A percentile compares a stretch with the other conserved stretches of the same genome.
phyloP scores from a whole-genome alignment of 768 basidiomycete species.

The Tricholoma furcatifolium region DNA sequence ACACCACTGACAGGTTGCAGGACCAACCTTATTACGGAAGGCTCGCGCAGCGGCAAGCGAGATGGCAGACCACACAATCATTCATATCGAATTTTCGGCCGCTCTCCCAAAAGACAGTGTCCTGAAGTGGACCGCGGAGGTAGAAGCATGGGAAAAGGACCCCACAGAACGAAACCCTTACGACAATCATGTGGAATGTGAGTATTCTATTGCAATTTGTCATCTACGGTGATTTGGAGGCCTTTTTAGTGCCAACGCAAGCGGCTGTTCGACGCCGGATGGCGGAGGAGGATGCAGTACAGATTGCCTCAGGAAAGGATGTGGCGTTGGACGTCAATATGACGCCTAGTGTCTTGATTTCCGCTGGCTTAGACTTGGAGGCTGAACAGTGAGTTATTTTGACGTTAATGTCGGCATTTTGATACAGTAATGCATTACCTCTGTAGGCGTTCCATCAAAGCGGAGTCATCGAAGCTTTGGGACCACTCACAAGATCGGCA shows the following conservation, averaged over 20 bases:
- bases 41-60: background rate
- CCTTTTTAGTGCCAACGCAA: slow-evolving; percentile 6
- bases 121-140: too few relatives aligned
- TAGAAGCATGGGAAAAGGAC: slow-evolving; percentile 17
- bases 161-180: background rate
- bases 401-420: background rate
- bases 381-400: slow-evolving; percentile 18
- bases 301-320: slow-evolving; percentile 12
- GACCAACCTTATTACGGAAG: background rate
- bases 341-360: slow-evolving; percentile 11
- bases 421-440: background rate
- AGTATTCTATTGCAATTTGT: background rate
- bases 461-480: too few relatives aligned
- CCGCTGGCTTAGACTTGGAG: slow-evolving; percentile 17
- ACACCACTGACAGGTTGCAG: too few relatives aligned
- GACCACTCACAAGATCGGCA: too few relatives aligned
- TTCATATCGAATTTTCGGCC: background rate
- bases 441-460: slow-evolving; percentile 5
- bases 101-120: too few relatives aligned
- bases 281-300: slow-evolving; percentile 13
- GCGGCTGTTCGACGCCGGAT: too few relatives aligned
- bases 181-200: too few relatives aligned
- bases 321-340: slow-evolving; percentile 10
- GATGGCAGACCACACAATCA: background rate
- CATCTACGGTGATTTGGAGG: too few relatives aligned